A percentile compares a stretch with the other conserved stretches of the same genome.
phyloP scores from a whole-genome alignment of 73 alveolate species.

The Stentor roeselii region DNA sequence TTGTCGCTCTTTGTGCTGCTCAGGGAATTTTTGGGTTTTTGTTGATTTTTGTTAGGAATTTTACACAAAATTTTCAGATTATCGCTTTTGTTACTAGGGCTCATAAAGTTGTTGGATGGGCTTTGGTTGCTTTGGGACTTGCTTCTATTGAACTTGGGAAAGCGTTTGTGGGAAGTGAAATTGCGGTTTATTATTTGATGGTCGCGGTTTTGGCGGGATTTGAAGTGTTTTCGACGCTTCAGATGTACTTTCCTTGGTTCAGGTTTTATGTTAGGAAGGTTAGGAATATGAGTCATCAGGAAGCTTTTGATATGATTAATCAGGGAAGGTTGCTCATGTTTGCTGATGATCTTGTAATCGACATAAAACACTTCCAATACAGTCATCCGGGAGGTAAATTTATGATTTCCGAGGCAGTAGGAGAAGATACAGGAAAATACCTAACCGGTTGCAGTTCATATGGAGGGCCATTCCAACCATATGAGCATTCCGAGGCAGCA shows the following conservation, averaged over 20 bases:
- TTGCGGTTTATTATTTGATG: background rate
- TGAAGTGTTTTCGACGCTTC: background rate
- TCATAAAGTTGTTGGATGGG: background rate
- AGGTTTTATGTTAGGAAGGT: background rate
- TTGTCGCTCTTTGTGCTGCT: background rate
- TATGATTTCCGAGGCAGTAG: conserved; percentile 18
- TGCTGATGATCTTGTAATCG: conserved; percentile 1
- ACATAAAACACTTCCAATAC: background rate
- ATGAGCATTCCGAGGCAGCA: background rate
- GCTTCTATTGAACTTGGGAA: background rate
- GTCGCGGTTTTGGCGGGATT: background rate
- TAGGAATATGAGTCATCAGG: background rate
- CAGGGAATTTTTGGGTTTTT: conserved; percentile 10
- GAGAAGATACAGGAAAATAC: conserved; percentile 17
- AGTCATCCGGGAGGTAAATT: conserved; percentile 21
- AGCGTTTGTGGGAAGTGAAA: background rate
- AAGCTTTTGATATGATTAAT: background rate
- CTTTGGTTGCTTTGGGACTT: background rate
- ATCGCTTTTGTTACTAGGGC: background rate
- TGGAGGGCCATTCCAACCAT: background rate
- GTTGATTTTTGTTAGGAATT: background rate
- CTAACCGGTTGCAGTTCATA: background rate
- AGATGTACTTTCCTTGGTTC: background rate
- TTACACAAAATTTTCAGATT: background rate
- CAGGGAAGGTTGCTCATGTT: background rate